Percentiles rank a stretch among this genome's conserved stretches.
Evolutionary conservation across 192 early-diverging fungal species (phyloP).

Genomic region (Coemansia sp.): DNA sequence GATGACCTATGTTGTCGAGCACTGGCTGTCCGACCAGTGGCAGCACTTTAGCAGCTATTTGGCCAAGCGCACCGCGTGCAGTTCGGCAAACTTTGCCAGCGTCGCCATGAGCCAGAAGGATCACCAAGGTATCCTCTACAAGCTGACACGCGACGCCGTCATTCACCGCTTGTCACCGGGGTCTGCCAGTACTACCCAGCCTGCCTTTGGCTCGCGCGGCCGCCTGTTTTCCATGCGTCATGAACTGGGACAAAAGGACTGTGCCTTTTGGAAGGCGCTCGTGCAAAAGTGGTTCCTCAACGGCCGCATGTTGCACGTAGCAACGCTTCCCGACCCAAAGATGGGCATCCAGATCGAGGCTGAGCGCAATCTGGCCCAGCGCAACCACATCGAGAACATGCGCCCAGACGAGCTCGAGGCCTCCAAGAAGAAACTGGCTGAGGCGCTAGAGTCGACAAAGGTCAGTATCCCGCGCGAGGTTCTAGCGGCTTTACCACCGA

Average conservation of each 20-base stretch:
- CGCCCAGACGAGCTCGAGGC: conserved; percentile 16
- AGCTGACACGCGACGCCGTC: conserved; percentile 60
- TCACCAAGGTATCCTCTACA: conserved; percentile 22
- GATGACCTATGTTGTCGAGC: conserved; percentile 40
- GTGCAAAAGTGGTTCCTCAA: conserved; percentile 52
- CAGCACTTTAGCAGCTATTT: conserved; percentile 38
- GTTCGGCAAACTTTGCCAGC: conserved; percentile 68
- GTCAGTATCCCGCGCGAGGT: conserved; percentile 60
- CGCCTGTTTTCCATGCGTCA: conserved; percentile 58
- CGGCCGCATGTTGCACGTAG: conserved; percentile 35
- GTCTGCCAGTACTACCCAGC: conserved; percentile 21
- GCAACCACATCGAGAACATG: conserved; percentile 41
- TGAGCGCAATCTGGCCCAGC: conserved; percentile 50
- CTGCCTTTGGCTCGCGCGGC: conserved; percentile 61
- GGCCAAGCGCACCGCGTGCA: conserved; percentile 47
- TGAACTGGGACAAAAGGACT: conserved; percentile 28
- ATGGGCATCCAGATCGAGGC: conserved; percentile 51
- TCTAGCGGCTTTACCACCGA: conserved; percentile 66
- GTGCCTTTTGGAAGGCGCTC: conserved; percentile 37
- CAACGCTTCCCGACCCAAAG: conserved; percentile 44
- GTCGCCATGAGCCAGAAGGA: conserved; percentile 48
- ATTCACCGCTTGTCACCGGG: conserved; percentile 43
- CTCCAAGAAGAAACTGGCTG: conserved; percentile 49
- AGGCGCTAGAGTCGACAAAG: conserved; percentile 42
- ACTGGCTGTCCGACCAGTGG: conserved; percentile 48